These are phyloP conservation scores for Ascochyta pisi DNA, from an alignment of 2,329 filamentous ascomycete genomes.

Conservation along the genomic window DNA sequence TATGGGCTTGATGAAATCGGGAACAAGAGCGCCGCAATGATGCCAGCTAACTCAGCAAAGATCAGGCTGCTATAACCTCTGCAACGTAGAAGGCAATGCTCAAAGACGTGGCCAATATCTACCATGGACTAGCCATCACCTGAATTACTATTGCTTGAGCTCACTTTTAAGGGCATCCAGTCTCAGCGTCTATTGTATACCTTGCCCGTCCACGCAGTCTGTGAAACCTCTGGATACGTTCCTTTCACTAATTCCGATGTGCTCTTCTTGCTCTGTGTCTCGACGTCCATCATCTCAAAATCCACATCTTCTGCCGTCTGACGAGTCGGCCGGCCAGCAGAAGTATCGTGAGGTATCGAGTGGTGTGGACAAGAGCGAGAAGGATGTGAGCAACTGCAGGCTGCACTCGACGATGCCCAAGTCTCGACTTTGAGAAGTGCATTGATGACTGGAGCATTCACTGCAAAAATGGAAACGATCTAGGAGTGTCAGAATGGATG, in stretches of 20 bases:
- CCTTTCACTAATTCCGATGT: not conserved
- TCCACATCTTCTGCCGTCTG: not conserved
- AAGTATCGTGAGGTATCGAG: not conserved
- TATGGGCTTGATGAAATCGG: too few relatives aligned
- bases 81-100: too few relatives aligned
- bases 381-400: not conserved
- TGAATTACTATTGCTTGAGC: too few relatives aligned
- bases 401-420: not conserved
- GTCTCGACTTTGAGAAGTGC: not conserved
- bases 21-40: too few relatives aligned
- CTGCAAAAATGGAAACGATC: conserved; percentile 2
- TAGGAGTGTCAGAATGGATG: not conserved
- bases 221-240: not conserved
- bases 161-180: too few relatives aligned
- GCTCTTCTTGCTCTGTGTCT: not conserved
- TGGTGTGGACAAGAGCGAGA: not conserved
- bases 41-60: too few relatives aligned
- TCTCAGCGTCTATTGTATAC: not conserved
- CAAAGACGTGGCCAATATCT: too few relatives aligned
- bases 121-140: too few relatives aligned
- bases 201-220: not conserved
- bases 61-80: too few relatives aligned
- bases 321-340: not conserved
- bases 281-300: not conserved
- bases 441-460: conserved; percentile 1